Percentiles rank a stretch among this genome's conserved stretches.
Conservation (phyloP, 2,329 filamentous ascomycete species). For the Venturia oleaginea region DNA sequence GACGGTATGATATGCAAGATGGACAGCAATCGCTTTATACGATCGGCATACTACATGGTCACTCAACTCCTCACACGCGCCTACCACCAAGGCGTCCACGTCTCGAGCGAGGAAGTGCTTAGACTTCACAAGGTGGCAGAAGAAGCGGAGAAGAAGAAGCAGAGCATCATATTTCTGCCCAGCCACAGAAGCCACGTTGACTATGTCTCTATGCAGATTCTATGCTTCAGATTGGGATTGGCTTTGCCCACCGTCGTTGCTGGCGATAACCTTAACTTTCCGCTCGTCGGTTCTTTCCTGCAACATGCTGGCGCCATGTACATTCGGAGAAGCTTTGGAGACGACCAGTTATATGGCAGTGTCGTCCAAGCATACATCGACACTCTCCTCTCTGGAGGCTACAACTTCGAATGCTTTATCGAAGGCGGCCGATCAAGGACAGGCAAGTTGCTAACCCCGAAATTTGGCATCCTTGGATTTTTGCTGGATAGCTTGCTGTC, state of each 20-base stretch:
- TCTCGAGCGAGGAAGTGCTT: conserved; percentile 87
- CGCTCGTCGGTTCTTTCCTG: conserved; percentile 77
- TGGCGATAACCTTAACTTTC: conserved; percentile 94
- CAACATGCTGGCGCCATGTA: conserved; percentile 97
- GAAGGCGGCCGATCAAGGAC: conserved; percentile 90
- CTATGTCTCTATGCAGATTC: conserved; percentile 88
- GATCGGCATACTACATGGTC: conserved; percentile 79
- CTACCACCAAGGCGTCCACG: conserved; percentile 95
- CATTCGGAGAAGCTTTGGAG: conserved; percentile 85
- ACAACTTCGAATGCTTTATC: conserved; percentile 97
- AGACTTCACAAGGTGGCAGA: conserved; percentile 74
- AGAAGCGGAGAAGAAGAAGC: conserved; percentile 73
- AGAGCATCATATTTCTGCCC: conserved; percentile 91
- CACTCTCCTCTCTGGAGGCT: conserved; percentile 78
- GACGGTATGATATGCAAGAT: conserved; percentile 99
- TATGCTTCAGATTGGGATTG: conserved; percentile 88
- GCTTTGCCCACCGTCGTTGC: conserved; percentile 86
- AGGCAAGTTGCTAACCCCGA: conserved; percentile 85
- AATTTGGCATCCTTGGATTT: conserved; percentile 91
- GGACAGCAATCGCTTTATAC: conserved; percentile 87
- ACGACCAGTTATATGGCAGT: conserved; percentile 81
- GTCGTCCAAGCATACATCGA: conserved; percentile 97
- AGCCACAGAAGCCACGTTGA: conserved; percentile 94
- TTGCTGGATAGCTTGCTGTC: conserved; percentile 84
- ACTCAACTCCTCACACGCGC: conserved; percentile 86